Conservation (phyloP, 164 flowering plant species). For the Aristolochia californica region DNA sequence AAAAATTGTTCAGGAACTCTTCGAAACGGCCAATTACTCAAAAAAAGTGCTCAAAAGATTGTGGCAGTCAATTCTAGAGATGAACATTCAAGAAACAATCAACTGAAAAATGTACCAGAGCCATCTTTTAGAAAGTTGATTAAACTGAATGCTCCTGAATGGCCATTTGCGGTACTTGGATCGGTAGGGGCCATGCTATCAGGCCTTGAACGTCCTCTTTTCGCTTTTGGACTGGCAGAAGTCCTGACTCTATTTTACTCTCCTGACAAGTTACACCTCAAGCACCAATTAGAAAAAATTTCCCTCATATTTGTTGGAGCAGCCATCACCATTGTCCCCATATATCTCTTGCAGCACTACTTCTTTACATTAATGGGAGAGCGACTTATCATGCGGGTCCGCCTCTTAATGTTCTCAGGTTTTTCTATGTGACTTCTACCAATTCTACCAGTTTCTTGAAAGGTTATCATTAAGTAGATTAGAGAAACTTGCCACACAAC, state of each 20-base stretch:
- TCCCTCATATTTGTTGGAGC: conserved; percentile 46
- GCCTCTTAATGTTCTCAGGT: conserved; percentile 73
- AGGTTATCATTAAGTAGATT: no score
- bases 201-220: conserved; percentile 59
- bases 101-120: conserved; percentile 9
- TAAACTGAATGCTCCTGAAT: conserved; percentile 50
- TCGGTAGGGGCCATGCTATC: conserved; percentile 60
- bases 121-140: conserved; percentile 41
- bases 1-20: background rate
- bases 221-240: conserved; percentile 55
- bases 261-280: conserved; percentile 25
- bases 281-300: conserved; percentile 31
- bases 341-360: conserved; percentile 58
- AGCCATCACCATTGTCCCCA: conserved; percentile 37
- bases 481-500: no score
- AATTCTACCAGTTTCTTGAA: no score
- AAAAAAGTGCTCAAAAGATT: conserved; percentile 6
- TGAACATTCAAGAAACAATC: conserved; percentile 1
- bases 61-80: conserved; percentile 13
- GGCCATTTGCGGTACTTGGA: conserved; percentile 63
- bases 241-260: conserved; percentile 48
- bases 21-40: background rate
- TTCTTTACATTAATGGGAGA: conserved; percentile 72
- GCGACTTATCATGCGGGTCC: conserved; percentile 52
- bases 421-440: background rate